A percentile compares a stretch with the other conserved stretches of the same genome.
Conservation (phyloP, 2,329 filamentous ascomycete genomes). For the Shiraia sp. region DNA sequence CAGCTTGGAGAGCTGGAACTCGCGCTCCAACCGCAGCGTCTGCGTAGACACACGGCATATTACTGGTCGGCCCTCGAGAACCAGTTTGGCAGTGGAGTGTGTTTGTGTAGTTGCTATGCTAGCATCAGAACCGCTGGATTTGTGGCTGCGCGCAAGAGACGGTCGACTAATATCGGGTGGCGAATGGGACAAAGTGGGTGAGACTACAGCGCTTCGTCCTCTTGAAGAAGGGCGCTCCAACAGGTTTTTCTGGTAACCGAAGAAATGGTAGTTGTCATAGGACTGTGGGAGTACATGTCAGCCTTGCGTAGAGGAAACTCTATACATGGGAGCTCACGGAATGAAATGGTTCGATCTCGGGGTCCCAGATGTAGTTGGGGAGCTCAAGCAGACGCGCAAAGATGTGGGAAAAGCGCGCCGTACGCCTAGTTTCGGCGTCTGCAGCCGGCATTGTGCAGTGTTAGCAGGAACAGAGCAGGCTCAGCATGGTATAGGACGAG, state of each 20-base stretch:
- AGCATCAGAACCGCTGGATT: constrained; percentile 42
- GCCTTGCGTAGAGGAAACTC: constrained; percentile 2
- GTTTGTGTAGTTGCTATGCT: constrained; percentile 48
- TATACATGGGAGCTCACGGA: constrained; percentile 37
- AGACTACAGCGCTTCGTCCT: constrained; percentile 28
- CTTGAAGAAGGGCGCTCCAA: constrained; percentile 26
- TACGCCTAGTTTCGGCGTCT: constrained; percentile 12
- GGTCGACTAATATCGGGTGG: constrained; percentile 35
- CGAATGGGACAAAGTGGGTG: constrained; percentile 31
- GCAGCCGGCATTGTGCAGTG: constrained; percentile 22
- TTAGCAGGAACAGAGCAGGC: not conserved
- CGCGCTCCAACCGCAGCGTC: constrained; percentile 79
- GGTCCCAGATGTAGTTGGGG: constrained; percentile 45
- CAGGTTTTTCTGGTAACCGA: constrained; percentile 41
- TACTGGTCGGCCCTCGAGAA: constrained; percentile 57
- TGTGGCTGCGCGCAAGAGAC: constrained; percentile 29
- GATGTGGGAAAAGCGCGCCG: constrained; percentile 36
- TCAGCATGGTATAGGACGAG: constrained; percentile 8
- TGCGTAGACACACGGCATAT: constrained; percentile 84
- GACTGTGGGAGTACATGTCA: constrained; percentile 50
- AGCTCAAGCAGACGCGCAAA: constrained; percentile 44
- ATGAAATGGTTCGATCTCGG: constrained; percentile 52
- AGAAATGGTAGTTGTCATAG: constrained; percentile 82
- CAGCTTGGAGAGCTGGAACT: constrained; percentile 79
- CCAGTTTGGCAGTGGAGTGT: constrained; percentile 53